These are phyloP conservation scores for Erodium moschatum DNA, from an alignment of 441 rosid species.

Conservation along the genomic window DNA sequence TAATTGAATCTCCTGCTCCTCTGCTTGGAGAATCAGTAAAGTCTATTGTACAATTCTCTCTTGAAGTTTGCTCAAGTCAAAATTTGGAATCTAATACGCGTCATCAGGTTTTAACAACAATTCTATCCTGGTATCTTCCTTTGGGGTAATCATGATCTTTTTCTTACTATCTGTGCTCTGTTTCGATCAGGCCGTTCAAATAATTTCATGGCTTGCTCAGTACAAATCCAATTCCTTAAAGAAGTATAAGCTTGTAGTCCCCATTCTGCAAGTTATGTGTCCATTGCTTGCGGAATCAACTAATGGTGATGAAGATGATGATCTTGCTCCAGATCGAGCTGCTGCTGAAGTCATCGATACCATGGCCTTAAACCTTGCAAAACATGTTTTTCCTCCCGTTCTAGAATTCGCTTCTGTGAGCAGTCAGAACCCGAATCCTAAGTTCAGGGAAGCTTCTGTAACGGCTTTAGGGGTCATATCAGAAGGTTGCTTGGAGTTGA, in stretches of 20 bases:
- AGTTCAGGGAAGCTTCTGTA: conserved; percentile 91
- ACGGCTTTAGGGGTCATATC: conserved; percentile 91
- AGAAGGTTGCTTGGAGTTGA: conserved; percentile 79
- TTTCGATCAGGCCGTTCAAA: conserved; percentile 83
- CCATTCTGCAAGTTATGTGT: conserved; percentile 95
- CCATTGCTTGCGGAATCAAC: conserved; percentile 88
- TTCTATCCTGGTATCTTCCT: conserved; percentile 8
- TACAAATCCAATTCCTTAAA: conserved; percentile 84
- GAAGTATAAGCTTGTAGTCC: conserved; percentile 71
- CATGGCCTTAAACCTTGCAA: conserved; percentile 81
- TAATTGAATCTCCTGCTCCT: conserved; percentile 98
- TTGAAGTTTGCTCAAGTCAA: conserved; percentile 91
- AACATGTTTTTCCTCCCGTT: conserved; percentile 70
- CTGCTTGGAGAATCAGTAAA: conserved; percentile 95
- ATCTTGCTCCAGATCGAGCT: conserved; percentile 96
- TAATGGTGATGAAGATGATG: conserved; percentile 75
- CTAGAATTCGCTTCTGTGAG: conserved; percentile 78
- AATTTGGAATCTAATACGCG: conserved; percentile 81
- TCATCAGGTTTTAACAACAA: conserved; percentile 58
- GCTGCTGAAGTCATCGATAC: conserved; percentile 99
- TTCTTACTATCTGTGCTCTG: conserved; percentile 15
- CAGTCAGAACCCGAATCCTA: conserved; percentile 59
- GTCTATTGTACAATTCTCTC: conserved; percentile 92
- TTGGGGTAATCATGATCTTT: conserved; percentile 8
- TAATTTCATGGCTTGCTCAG: conserved; percentile 97